Conservation (phyloP, 2,329 filamentous ascomycete genomes). For the Diaporthe helianthi region DNA sequence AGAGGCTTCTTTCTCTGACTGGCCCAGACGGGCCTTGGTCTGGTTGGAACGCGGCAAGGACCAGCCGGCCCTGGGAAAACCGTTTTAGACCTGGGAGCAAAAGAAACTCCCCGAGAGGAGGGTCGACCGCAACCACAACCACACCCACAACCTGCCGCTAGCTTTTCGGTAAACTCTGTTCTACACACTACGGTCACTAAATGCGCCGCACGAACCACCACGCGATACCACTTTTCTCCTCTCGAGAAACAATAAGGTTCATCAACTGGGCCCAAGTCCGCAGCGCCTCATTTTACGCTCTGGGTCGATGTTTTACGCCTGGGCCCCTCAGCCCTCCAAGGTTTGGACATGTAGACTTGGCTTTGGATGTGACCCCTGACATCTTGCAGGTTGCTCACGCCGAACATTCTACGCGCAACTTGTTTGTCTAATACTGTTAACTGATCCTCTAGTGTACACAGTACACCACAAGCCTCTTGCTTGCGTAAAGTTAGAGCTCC, state of each 20-base stretch:
- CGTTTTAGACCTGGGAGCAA: not conserved
- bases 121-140: not conserved
- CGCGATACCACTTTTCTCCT: not conserved
- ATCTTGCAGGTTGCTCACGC: not conserved
- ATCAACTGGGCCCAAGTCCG: not conserved
- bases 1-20: conserved; percentile 27
- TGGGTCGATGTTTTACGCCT: not conserved
- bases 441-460: not conserved
- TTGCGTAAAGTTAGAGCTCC: not conserved
- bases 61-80: conserved; percentile 5
- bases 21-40: conserved; percentile 10
- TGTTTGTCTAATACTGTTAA: too few species aligned
- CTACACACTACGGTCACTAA: too few species aligned
- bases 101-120: conserved; percentile 8
- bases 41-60: conserved; percentile 14
- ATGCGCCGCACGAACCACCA: not conserved
- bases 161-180: conserved; percentile 9
- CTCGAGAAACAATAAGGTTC: not conserved
- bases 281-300: not conserved
- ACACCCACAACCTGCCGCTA: conserved; percentile 1
- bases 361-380: conserved; percentile 2
- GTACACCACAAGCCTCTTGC: not conserved
- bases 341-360: not conserved
- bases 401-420: conserved; percentile 10
- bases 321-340: conserved; percentile 9